A percentile compares a stretch with the other conserved stretches of the same genome.
These are phyloP conservation scores for Aphanomyces cochlioides DNA, from an alignment of 352 stramenopile species.

Conservation along the genomic window DNA sequence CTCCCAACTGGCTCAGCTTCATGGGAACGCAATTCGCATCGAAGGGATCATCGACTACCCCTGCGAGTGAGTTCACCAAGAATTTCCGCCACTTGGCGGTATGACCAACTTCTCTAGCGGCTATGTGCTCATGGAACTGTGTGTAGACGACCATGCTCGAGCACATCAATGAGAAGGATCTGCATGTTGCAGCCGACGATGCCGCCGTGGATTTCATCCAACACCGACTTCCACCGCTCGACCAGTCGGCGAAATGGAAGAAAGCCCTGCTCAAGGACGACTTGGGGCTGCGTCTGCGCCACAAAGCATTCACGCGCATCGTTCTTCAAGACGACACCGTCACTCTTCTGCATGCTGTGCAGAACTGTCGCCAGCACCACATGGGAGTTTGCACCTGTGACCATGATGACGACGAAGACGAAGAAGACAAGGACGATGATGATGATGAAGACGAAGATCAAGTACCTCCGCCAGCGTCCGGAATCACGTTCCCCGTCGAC, in stretches of 20 bases:
- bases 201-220: conserved; percentile 70
- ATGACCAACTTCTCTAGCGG: neutral
- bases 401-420: conserved; percentile 33
- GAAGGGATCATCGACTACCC: neutral
- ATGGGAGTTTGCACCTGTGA: conserved; percentile 76
- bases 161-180: conserved; percentile 46
- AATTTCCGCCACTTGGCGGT: conserved; percentile 9
- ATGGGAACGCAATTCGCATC: conserved; percentile 61
- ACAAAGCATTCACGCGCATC: conserved; percentile 65
- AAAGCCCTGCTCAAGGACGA: conserved; percentile 37
- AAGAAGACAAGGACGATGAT: conserved; percentile 33
- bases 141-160: conserved; percentile 41
- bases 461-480: conserved; percentile 37
- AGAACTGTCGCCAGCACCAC: conserved; percentile 78
- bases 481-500: conserved; percentile 60
- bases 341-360: conserved; percentile 62
- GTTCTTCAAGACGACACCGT: conserved; percentile 62
- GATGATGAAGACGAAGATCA: conserved; percentile 34
- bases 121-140: neutral
- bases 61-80: neutral
- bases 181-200: conserved; percentile 71
- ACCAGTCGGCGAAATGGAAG: conserved; percentile 17
- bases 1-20: conserved; percentile 65
- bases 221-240: conserved; percentile 58
- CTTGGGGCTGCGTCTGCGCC: conserved; percentile 65